Base-by-base conservation (phyloP, 2,329 filamentous ascomycete genomes). In the Beauveria caledonica region DNA sequence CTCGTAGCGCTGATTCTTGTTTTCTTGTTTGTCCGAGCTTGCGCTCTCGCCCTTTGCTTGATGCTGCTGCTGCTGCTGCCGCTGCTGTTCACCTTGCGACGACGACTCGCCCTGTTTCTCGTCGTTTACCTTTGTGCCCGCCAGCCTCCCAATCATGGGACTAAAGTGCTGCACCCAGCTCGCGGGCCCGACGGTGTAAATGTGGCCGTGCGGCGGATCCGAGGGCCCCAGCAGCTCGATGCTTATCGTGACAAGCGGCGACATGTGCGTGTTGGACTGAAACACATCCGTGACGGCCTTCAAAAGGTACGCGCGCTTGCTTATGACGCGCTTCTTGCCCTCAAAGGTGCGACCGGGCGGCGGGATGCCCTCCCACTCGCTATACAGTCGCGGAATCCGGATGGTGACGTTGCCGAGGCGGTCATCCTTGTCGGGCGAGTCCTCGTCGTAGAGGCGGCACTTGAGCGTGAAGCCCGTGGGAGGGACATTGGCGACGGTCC, bases 401-500 rank as follows among this genome's bases (percentile, higher is more conserved):
- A 96, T 77, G 51, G 91, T 91, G 3, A 90, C 90, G 68, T 94
- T 95, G 11, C 93, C 93, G 21, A 97, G 80, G 27, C 90, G 82
- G 73, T 97, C 93, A 69, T 97, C 89, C 65, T 88, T 85, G 70
- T 97, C 90, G 1, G 87, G 84, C 39, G 86, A 85, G 73, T 97
- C 93, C 72, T 97, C 93, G 68, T 97, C 93, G 73, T 92, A 95
- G 19, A 97, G 75, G 58, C 90, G 83, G 63, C 90, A 91, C 71
- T 96, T 96, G 66, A 97, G 80, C 60, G 80, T 82, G 75, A 96
- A 96, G 4, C 92, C 92, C 0, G 82, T 84, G 0, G 86, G 78
- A 0, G 93, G 92, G 2, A 97, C 82, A 66, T 96, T 95, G 63
- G 90, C 90, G 25, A 97, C 87, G 23, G 91, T 80, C 93, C 93